A percentile compares a stretch with the other conserved stretches of the same genome.
These are phyloP conservation scores for Amesomyces nigricolor DNA, from an alignment of 2,329 filamentous ascomycete species.

Conservation along the genomic window DNA sequence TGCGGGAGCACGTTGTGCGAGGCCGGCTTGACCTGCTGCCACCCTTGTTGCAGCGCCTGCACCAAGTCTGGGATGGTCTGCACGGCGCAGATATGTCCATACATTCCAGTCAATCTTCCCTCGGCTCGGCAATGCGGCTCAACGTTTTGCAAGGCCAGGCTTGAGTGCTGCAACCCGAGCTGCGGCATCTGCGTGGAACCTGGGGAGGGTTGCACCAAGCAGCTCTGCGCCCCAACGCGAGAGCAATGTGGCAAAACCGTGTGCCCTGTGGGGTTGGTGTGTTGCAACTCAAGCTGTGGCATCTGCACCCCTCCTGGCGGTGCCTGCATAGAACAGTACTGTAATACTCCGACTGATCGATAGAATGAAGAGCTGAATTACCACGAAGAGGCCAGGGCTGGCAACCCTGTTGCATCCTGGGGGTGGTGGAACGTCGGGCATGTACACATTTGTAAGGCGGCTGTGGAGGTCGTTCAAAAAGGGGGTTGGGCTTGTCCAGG, in stretches of 20 bases:
- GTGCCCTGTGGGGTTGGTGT: conserved; percentile 16
- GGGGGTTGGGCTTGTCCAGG: not conserved
- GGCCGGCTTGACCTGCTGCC: conserved; percentile 22
- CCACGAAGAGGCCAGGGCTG: not conserved
- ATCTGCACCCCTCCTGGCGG: conserved; percentile 21
- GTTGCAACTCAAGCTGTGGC: conserved; percentile 26
- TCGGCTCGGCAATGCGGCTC: conserved; percentile 10
- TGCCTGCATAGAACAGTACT: conserved; percentile 22
- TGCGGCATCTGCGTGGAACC: conserved; percentile 24
- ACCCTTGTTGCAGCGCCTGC: conserved; percentile 23
- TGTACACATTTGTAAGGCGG: not conserved
- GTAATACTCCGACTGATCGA: not conserved
- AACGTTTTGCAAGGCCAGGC: conserved; percentile 13
- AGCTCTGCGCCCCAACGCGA: conserved; percentile 17
- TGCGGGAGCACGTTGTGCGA: conserved; percentile 20
- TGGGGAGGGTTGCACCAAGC: conserved; percentile 18
- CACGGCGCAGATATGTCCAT: conserved; percentile 19
- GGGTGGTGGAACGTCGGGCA: not conserved
- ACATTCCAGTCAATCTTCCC: not conserved
- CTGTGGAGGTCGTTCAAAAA: not conserved
- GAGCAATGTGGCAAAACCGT: conserved; percentile 20
- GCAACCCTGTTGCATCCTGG: too few species aligned
- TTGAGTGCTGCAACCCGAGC: conserved; percentile 20
- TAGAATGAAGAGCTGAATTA: not conserved
- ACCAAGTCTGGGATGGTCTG: conserved; percentile 19